These are phyloP conservation scores for Nemania sp. DNA, from an alignment of 2,329 filamentous ascomycete species.

Conservation along the genomic window DNA sequence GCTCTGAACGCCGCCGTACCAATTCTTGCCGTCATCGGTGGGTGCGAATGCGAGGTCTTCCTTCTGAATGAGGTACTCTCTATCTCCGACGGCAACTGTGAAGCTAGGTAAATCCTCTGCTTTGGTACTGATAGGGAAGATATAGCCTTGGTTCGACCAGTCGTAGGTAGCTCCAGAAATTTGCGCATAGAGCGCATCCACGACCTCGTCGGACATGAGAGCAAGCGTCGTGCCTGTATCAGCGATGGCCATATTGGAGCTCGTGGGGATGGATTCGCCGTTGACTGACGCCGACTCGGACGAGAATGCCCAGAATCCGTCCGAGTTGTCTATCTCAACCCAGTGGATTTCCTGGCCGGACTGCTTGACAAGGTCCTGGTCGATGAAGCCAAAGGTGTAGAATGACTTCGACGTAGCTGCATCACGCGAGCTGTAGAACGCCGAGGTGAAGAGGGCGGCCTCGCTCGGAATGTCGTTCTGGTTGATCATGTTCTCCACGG, in stretches of 20 bases:
- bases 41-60: conserved; percentile 64
- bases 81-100: conserved; percentile 64
- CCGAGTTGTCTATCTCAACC: conserved; percentile 62
- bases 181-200: conserved; percentile 63
- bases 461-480: conserved; percentile 50
- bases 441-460: conserved; percentile 64
- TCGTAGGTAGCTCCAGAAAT: conserved; percentile 66
- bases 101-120: conserved; percentile 60
- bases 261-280: conserved; percentile 53
- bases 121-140: conserved; percentile 60
- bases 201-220: conserved; percentile 63
- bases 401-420: conserved; percentile 55
- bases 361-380: conserved; percentile 60
- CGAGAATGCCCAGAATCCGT: conserved; percentile 70
- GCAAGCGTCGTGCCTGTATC: conserved; percentile 74
- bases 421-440: conserved; percentile 61
- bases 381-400: conserved; percentile 75
- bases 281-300: conserved; percentile 62
- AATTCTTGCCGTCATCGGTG: conserved; percentile 50
- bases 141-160: conserved; percentile 60
- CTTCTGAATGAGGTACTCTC: conserved; percentile 62
- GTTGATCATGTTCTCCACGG: conserved; percentile 70
- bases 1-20: conserved; percentile 69
- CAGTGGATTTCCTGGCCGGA: conserved; percentile 60
- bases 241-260: conserved; percentile 67